Base-by-base conservation (phyloP, 441 rosid species). In the Francoa sonchifolia region DNA sequence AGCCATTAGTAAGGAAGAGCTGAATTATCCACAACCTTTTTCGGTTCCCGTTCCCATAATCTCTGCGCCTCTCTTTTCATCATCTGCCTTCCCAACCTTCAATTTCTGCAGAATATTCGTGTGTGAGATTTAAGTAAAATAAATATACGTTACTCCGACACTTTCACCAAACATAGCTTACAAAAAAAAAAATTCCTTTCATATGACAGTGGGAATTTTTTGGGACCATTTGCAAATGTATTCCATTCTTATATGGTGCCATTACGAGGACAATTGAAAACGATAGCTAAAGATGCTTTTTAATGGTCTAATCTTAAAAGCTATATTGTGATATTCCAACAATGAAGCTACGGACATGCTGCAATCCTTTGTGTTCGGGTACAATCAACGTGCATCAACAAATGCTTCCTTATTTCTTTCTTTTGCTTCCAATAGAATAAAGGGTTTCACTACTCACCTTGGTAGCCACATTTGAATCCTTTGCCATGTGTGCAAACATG, bases 401-500 rank as follows among this genome's bases (percentile, higher is more conserved):
- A 29, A 15, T 26, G 0, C 12, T 2, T 12, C 3, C 7, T 28
- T 19, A 17, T 32, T 40, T 18, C 33, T 19, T 3, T 8, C 13
- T 4, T 33, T 7, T 5, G 19, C 12, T 2, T 26, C 5, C 3
- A 21, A 34, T 33, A 8, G 26, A 8, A 12, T 12, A 34, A 22
- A 6, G 19, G 17, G 16, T 29, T 33, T 22, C 14, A 20, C 2
- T 30, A 52, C 59, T 55, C 16, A 65, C 86, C 76, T 77, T 71
- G 10, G 51, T 27, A 16, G 48, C 28, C 25, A 14, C 17, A 33
- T 68, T 28, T 16, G 62, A 40, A 22, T 53, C 58, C 39, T 51
- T 67, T 1, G 61, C 39, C 55, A 8, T 38, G 9, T 6, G 30
- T 1, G 65, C 51, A 71, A 77, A 74, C 79, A 77, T 74, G 49